phyloP scores from a whole-genome alignment of 345 rosid genomes.

The Jatropha curcas region DNA sequence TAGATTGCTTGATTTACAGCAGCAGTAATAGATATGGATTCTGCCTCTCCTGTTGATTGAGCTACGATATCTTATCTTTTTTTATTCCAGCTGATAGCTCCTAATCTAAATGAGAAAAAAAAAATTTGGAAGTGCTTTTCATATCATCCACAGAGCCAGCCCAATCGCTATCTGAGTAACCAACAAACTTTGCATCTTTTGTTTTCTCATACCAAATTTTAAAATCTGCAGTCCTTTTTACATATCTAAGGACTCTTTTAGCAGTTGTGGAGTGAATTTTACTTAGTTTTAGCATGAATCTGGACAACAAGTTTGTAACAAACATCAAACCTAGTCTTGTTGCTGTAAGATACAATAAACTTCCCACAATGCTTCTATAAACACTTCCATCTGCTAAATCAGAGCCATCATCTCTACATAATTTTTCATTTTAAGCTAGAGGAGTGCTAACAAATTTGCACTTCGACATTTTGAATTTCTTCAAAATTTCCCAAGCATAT shows the following conservation, averaged over 20 bases:
- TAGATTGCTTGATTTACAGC: background rate
- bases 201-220: background rate
- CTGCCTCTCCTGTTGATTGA: background rate
- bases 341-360: too few relatives aligned
- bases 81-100: background rate
- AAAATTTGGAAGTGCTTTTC: background rate
- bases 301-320: too few relatives aligned
- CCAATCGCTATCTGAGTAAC: background rate
- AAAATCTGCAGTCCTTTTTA: too few relatives aligned
- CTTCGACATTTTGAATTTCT: background rate
- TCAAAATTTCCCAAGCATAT: background rate
- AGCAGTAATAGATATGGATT: background rate
- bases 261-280: too few relatives aligned
- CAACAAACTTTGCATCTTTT: background rate
- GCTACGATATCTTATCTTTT: conserved; percentile 5
- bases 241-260: too few relatives aligned
- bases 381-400: too few relatives aligned
- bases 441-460: background rate
- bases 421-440: too few relatives aligned
- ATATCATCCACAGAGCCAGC: background rate
- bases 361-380: too few relatives aligned
- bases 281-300: too few relatives aligned
- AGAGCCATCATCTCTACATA: too few relatives aligned
- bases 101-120: background rate
- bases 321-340: too few relatives aligned